phyloP scores from a whole-genome alignment of 2,329 filamentous ascomycete species.

The Graphilbum ipis-grandicollis region DNA sequence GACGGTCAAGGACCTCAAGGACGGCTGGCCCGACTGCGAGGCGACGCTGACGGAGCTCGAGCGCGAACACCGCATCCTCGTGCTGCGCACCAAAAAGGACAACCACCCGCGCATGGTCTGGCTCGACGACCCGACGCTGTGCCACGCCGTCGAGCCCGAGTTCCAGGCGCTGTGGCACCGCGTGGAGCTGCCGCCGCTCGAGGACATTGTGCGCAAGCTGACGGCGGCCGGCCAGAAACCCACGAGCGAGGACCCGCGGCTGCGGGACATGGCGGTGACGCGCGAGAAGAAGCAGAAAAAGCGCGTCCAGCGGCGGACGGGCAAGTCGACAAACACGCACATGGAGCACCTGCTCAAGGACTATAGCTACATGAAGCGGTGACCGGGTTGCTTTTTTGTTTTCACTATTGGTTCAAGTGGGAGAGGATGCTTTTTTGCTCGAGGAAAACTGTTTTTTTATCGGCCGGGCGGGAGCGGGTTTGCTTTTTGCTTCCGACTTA shows the following conservation, averaged over 20 bases:
- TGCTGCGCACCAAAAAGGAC: constrained; percentile 86
- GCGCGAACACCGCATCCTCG: constrained; percentile 59
- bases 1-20: constrained; percentile 77
- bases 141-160: constrained; percentile 60
- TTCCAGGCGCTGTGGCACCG: constrained; percentile 74
- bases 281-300: constrained; percentile 61
- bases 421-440: too few relatives aligned
- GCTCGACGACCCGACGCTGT: constrained; percentile 68
- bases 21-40: constrained; percentile 82
- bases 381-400: constrained; percentile 5
- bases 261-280: constrained; percentile 35
- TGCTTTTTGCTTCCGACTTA: too few relatives aligned
- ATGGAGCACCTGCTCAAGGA: constrained; percentile 73
- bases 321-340: constrained; percentile 75
- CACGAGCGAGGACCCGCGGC: constrained; percentile 59
- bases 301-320: constrained; percentile 44
- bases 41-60: constrained; percentile 65
- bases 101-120: constrained; percentile 73
- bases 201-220: constrained; percentile 62
- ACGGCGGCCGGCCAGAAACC: constrained; percentile 66
- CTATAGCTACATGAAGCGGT: constrained; percentile 33
- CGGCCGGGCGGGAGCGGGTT: too few relatives aligned
- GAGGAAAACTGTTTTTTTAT: too few relatives aligned
- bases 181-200: constrained; percentile 56
- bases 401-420: too few relatives aligned